Evolutionary conservation across 108 stramenopile genomes (phyloP), one percentile per base, ranked within the genome.

Genomic region (Discostella stelligeroides): DNA sequence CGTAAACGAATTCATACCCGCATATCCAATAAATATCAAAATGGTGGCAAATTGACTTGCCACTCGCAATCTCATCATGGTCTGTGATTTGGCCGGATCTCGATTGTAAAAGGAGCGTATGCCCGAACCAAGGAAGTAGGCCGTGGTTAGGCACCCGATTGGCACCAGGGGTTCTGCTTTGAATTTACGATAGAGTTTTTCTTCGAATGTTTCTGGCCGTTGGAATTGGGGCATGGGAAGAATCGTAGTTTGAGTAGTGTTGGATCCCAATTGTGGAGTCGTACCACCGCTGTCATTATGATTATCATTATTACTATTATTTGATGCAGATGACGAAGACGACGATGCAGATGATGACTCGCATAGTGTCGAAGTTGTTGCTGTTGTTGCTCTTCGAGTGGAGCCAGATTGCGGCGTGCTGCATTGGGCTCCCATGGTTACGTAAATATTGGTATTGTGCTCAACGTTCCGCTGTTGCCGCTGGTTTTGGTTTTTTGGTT

Each of bases 41-140:
- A 95, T 72, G 1, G 93, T 95, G 0, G 82, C 87, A 66, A 92
- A 90, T 76, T 95, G 93, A 40, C 86, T 86, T 11, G 67, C 88
- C n/a, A 95, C 93, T 14, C 93, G 86, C 24, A 72, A 51, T 38
- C 88, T 63, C 93, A 95, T 95, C 93, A 95, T 95, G 23, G 70
- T 84, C 62, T 95, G 93, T 12, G 82, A 85, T 72, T 82, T 63
- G 24, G 55, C 56, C 7, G 89, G 83, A 80, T 95, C 90, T 34
- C 85, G 87, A 50, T 90, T 80, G 50, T 85, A 84, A 69, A 95
- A 95, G 2, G 85, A 87, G 76, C 75, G 71, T 34, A 95, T 92
- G 11, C 93, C 93, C 6, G 85, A 84, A 30, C 70, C 82, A 39
- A 95, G 75, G 58, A 89, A 95, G 73, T 90, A 95, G 25, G 87